phyloP scores from a whole-genome alignment of 1,284 basidiomycete species.

The Chiua sp. region DNA sequence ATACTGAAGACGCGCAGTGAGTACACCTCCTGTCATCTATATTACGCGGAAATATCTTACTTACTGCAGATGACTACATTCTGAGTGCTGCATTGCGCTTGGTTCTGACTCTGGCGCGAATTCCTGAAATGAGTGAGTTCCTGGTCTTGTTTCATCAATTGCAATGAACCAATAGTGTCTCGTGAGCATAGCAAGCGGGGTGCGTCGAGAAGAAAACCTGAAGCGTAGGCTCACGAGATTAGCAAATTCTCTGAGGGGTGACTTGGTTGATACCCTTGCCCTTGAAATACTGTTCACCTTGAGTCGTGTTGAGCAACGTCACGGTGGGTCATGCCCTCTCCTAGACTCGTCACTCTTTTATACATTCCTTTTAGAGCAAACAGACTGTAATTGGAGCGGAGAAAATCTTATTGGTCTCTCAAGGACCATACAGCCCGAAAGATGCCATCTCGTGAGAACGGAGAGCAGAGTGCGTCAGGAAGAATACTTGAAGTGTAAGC shows the following conservation, averaged over 20 bases:
- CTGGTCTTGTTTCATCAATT: no score
- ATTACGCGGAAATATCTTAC: background rate
- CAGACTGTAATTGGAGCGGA: no score
- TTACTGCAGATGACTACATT: slow-evolving; percentile 10
- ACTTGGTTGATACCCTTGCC: slow-evolving; percentile 24
- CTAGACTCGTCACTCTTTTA: no score
- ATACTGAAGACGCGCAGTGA: slow-evolving; percentile 21
- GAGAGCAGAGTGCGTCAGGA: no score
- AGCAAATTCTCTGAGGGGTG: slow-evolving; percentile 6
- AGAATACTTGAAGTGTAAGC: no score
- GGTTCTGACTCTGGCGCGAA: slow-evolving; percentile 18
- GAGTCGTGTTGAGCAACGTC: slow-evolving; percentile 1
- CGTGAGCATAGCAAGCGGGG: background rate
- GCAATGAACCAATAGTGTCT: background rate
- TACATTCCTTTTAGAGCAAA: no score
- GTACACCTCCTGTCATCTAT: background rate
- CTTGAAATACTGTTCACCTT: slow-evolving; percentile 24
- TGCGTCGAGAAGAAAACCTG: slow-evolving; percentile 11
- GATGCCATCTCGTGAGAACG: no score
- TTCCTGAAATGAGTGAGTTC: slow-evolving; percentile 16
- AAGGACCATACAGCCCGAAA: no score
- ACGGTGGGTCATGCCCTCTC: no score
- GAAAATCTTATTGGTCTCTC: no score
- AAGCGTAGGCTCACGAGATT: slow-evolving; percentile 16
- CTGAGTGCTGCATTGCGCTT: slow-evolving; percentile 22